A percentile compares a stretch with the other conserved stretches of the same genome.
These are phyloP conservation scores for Sporothrix schenckii DNA, from an alignment of 2,329 filamentous ascomycete genomes.

Conservation along the genomic window DNA sequence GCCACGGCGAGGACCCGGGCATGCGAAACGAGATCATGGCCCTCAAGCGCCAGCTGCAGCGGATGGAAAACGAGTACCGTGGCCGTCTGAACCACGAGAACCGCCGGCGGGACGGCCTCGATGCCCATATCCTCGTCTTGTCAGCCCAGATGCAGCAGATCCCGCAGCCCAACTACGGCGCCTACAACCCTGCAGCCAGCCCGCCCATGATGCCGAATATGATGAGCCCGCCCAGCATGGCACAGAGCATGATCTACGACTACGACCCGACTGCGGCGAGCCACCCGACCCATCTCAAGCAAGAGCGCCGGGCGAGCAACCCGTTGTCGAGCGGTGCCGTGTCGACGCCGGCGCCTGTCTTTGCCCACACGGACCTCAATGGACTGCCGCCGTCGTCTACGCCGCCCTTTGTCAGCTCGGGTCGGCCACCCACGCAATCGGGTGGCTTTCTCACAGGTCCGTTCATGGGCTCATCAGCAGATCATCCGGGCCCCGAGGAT, in stretches of 20 bases:
- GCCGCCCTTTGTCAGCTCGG: slow-evolving; percentile 44
- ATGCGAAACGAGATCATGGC: slow-evolving; percentile 56
- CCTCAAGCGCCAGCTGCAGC: slow-evolving; percentile 60
- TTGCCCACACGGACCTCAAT: slow-evolving; percentile 48
- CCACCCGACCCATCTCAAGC: slow-evolving; percentile 52
- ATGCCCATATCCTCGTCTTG: slow-evolving; percentile 52
- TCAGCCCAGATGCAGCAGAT: slow-evolving; percentile 51
- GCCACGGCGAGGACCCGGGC: slow-evolving; percentile 62
- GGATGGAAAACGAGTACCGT: slow-evolving; percentile 57
- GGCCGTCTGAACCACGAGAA: slow-evolving; percentile 53
- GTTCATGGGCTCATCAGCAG: slow-evolving; percentile 54
- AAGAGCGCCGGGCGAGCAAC: slow-evolving; percentile 54
- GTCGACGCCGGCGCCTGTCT: slow-evolving; percentile 46
- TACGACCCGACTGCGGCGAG: slow-evolving; percentile 48
- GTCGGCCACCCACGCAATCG: slow-evolving; percentile 44
- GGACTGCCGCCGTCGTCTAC: slow-evolving; percentile 27
- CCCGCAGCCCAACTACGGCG: slow-evolving; percentile 41
- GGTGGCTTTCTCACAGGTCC: slow-evolving; percentile 56
- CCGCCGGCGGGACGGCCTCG: slow-evolving; percentile 52
- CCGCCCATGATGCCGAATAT: neutral
- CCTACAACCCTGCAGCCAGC: slow-evolving; percentile 45
- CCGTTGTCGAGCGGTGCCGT: slow-evolving; percentile 49
- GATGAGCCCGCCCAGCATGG: neutral
- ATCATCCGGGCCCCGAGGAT: slow-evolving; percentile 57
- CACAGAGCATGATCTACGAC: slow-evolving; percentile 48